Evolutionary conservation across 2,329 filamentous ascomycete genomes (phyloP), one percentile per base, ranked within the genome.

Genomic region (Claviceps africana): DNA sequence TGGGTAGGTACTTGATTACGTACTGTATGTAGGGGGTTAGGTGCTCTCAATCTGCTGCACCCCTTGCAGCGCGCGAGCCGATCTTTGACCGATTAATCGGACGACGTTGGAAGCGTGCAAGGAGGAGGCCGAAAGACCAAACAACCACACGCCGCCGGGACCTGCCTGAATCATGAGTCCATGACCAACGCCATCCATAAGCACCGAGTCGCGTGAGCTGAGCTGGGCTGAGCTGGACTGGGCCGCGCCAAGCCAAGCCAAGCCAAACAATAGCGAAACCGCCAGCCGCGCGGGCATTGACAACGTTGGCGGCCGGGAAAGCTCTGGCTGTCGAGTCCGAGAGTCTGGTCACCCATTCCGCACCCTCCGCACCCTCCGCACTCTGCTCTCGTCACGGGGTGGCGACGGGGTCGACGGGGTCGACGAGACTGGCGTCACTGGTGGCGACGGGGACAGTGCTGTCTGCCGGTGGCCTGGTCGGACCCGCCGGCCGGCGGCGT

Each of bases 381-480:
- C 31, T 35, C 31, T 35, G 31, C 31, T 35, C 10, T 35, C 4
- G 31, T 35, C 31, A 35, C 31, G 8, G 30, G 30, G 30, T 9
- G 39, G 39, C n/a, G 19, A 21, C 19, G 39, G 19, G 40, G n/a
- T n/a, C n/a, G n/a, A n/a, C n/a, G n/a, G n/a, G n/a, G n/a, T n/a
- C n/a, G n/a, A n/a, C n/a, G n/a, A n/a, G n/a, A n/a, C n/a, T n/a
- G n/a, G n/a, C n/a, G n/a, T n/a, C 15, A n/a, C 37, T 39, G 37
- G 21, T 47, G 43, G 52, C 46, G 44, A 53, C 39, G 44, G 50
- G 33, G 13, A 35, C 33, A 35, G 44, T 51, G 42, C 28, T 30
- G 47, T 25, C 48, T 49, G 52, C 25, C 46, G 35, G 46, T 25
- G 42, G 42, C 15, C 43, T 48, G 47, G 47, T 53, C 54, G 54